Evolutionary conservation across 805 yeast genomes (phyloP), one percentile per base, ranked within the genome.

Genomic region (Cyberlindnera lachancei): DNA sequence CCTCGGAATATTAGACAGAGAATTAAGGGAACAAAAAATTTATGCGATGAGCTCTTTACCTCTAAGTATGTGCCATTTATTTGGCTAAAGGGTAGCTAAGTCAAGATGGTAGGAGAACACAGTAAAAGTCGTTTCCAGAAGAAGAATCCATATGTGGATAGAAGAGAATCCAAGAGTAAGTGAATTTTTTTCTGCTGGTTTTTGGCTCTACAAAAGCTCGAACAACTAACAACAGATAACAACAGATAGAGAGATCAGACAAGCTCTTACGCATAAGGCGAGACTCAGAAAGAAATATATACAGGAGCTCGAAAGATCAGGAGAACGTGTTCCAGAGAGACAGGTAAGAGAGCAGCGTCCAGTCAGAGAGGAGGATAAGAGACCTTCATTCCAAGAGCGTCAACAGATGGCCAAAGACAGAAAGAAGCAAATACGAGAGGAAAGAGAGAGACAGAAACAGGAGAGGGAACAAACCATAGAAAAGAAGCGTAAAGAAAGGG

Each of bases 211-310:
- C n/a, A n/a, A n/a, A n/a, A n/a, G n/a, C n/a, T n/a, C n/a, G n/a
- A n/a, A n/a, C n/a, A 15, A 7, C 12, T 6, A 20, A 26, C 16
- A 22, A 27, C 27, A 23, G 14, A 23, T 7, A 13, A 18, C 19
- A 40, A 47, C 48, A 50, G 64, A 61, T 13, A 68, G 72, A 34
- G 96, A 86, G 38, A 88, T 88, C 48, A 79, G 80, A 47, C 72
- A 69, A 49, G 79, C 92, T 10, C 68, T 88, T 42, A 70, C 73
- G 0, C 94, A 86, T 50, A 72, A 86, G 40, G 84, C 95, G 11
- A 70, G 92, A 47, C 68, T 88, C 43, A 74, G 85, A 62, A 83
- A 79, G 55, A 76, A 73, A 30, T 88, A 88, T 51, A 77, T 84
- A 64, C 86, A 87, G 54, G 63, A 85, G 33, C 55, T 86, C 25